phyloP scores from a whole-genome alignment of 2,329 filamentous ascomycete genomes.

The Coniella lustricola region DNA sequence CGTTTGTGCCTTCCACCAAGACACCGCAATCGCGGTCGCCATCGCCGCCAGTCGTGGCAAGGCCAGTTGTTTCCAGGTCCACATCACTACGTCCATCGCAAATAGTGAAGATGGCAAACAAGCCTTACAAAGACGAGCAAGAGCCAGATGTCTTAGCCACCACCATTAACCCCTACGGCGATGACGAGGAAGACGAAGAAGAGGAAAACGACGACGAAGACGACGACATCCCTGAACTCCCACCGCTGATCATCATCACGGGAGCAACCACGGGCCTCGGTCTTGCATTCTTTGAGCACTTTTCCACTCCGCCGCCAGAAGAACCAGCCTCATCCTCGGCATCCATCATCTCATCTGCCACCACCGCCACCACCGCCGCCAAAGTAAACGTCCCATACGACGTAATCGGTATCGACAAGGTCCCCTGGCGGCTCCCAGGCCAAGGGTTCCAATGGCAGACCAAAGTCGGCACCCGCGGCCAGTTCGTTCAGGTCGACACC shows the following conservation, averaged over 20 bases:
- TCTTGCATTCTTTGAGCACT: conserved; percentile 13
- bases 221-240: background rate
- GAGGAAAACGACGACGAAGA: background rate
- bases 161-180: background rate
- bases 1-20: no score
- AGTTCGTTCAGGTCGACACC: conserved; percentile 10
- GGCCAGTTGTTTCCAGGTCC: no score
- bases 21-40: no score
- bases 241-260: conserved; percentile 7
- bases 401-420: conserved; percentile 10
- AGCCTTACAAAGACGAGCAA: no score
- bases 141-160: background rate
- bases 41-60: no score
- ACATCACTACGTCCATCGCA: no score
- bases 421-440: conserved; percentile 4
- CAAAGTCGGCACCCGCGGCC: background rate
- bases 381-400: conserved; percentile 26
- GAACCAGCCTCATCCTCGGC: conserved; percentile 8
- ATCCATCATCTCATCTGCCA: conserved; percentile 1
- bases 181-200: background rate
- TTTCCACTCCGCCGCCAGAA: background rate
- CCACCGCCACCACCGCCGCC: conserved; percentile 20
- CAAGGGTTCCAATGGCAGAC: conserved; percentile 1
- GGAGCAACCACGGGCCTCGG: conserved; percentile 12
- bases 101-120: no score